phyloP scores from a whole-genome alignment of 2,329 filamentous ascomycete genomes.

The Lizonia empirigonia region DNA sequence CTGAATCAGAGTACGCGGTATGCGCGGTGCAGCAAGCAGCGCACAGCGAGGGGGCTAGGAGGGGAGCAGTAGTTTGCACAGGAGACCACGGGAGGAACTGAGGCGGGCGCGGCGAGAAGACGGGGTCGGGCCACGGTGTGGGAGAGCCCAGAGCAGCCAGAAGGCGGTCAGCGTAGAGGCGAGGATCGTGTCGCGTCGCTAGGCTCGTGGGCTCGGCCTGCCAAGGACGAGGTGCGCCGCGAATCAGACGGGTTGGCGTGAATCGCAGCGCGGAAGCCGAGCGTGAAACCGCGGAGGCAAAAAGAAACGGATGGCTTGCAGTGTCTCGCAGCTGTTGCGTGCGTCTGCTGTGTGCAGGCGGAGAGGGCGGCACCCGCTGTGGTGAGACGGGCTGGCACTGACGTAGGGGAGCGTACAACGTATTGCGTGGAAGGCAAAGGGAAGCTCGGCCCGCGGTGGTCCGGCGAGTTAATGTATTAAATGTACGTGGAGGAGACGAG shows the following conservation, averaged over 20 bases:
- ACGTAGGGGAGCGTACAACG: slow-evolving; percentile 21
- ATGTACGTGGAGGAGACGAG: not conserved
- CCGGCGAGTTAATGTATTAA: not conserved
- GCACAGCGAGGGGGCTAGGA: slow-evolving; percentile 7
- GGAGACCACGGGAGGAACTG: slow-evolving; percentile 18
- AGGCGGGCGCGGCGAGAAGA: slow-evolving; percentile 25
- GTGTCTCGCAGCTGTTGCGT: slow-evolving; percentile 20
- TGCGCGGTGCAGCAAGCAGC: slow-evolving; percentile 9
- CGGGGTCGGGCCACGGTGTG: slow-evolving; percentile 23
- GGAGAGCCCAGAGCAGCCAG: slow-evolving; percentile 27
- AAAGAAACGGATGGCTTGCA: slow-evolving; percentile 20
- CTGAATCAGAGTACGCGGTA: slow-evolving; percentile 6
- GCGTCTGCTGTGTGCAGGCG: slow-evolving; percentile 19
- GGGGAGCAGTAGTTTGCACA: slow-evolving; percentile 26
- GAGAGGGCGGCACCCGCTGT: slow-evolving; percentile 23
- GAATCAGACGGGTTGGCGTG: slow-evolving; percentile 32
- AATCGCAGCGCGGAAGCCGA: slow-evolving; percentile 28
- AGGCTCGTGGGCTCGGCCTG: slow-evolving; percentile 23
- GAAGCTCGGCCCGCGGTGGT: slow-evolving; percentile 27
- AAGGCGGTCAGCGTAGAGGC: slow-evolving; percentile 36
- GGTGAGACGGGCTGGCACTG: slow-evolving; percentile 25
- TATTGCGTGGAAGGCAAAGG: slow-evolving; percentile 11
- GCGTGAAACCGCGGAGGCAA: slow-evolving; percentile 22
- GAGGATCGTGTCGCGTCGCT: slow-evolving; percentile 27
- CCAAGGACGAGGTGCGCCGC: slow-evolving; percentile 34